A percentile compares a stretch with the other conserved stretches of the same genome.
These are phyloP conservation scores for Henningerozyma blattae DNA, from an alignment of 805 yeast genomes.

Conservation along the genomic window DNA sequence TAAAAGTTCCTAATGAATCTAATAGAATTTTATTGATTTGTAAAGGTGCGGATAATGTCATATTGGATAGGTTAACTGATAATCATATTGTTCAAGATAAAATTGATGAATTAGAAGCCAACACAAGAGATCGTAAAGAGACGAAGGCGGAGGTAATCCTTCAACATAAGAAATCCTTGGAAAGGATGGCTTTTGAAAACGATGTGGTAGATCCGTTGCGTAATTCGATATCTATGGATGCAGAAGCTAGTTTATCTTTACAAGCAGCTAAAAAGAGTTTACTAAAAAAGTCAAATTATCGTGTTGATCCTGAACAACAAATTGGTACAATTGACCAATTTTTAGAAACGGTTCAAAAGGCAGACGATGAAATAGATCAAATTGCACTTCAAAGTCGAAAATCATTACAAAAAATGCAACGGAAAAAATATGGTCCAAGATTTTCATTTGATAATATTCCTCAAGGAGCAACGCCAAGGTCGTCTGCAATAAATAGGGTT, in stretches of 20 bases:
- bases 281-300: slow-evolving; percentile 10
- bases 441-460: slow-evolving; percentile 3
- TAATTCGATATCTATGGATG: slow-evolving; percentile 16
- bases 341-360: slow-evolving; percentile 30
- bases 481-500: neutral
- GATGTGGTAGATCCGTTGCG: slow-evolving; percentile 21
- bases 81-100: slow-evolving; percentile 49
- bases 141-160: slow-evolving; percentile 69
- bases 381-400: slow-evolving; percentile 41
- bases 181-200: slow-evolving; percentile 18
- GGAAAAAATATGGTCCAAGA: slow-evolving; percentile 35
- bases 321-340: slow-evolving; percentile 39
- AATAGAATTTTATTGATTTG: slow-evolving; percentile 65
- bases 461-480: neutral
- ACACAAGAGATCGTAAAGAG: slow-evolving; percentile 50
- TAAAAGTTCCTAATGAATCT: slow-evolving; percentile 52
- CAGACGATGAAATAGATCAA: slow-evolving; percentile 39
- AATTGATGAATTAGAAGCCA: slow-evolving; percentile 47
- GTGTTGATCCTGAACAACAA: slow-evolving; percentile 17
- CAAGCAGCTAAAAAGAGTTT: slow-evolving; percentile 22
- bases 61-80: slow-evolving; percentile 58
- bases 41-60: slow-evolving; percentile 93
- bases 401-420: slow-evolving; percentile 49
- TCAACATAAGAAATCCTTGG: slow-evolving; percentile 40
- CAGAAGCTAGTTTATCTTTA: slow-evolving; percentile 19